Evolutionary conservation across 352 stramenopile species (phyloP).

Genomic region (Globisporangium polare): DNA sequence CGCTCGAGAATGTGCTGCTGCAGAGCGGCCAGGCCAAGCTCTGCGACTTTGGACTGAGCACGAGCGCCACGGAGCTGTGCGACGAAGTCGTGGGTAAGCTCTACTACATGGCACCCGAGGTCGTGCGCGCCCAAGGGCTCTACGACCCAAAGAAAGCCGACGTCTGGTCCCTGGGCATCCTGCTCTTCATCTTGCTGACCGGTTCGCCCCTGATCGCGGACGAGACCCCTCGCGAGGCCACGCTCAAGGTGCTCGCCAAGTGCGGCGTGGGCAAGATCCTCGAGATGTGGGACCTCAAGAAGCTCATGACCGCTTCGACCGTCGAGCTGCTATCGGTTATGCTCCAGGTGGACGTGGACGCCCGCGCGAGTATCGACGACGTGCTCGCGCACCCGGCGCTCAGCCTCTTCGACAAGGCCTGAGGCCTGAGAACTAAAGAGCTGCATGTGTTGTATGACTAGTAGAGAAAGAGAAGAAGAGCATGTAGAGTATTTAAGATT

Average conservation of each 20-base stretch:
- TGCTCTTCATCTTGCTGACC: constrained; percentile 58
- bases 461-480: background rate
- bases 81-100: constrained; percentile 55
- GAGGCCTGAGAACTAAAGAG: background rate
- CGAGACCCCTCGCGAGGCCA: constrained; percentile 26
- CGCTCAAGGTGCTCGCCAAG: constrained; percentile 29
- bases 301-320: constrained; percentile 26
- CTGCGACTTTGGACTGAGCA: constrained; percentile 64
- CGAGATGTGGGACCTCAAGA: constrained; percentile 37
- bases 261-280: constrained; percentile 53
- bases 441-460: background rate
- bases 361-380: constrained; percentile 30
- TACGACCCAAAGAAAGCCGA: constrained; percentile 46
- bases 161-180: constrained; percentile 54
- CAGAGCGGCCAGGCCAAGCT: constrained; percentile 35
- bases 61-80: constrained; percentile 28
- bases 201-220: constrained; percentile 44
- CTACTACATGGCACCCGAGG: constrained; percentile 76
- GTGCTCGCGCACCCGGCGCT: constrained; percentile 26
- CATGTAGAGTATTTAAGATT: background rate
- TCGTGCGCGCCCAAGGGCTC: constrained; percentile 17
- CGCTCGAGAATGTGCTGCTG: constrained; percentile 58
- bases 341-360: constrained; percentile 42
- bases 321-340: constrained; percentile 44
- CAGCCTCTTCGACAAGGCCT: constrained; percentile 7